Evolutionary conservation across 345 rosid species (phyloP), one percentile per base, ranked within the genome.

Genomic region (Chamaenerion angustifolium): DNA sequence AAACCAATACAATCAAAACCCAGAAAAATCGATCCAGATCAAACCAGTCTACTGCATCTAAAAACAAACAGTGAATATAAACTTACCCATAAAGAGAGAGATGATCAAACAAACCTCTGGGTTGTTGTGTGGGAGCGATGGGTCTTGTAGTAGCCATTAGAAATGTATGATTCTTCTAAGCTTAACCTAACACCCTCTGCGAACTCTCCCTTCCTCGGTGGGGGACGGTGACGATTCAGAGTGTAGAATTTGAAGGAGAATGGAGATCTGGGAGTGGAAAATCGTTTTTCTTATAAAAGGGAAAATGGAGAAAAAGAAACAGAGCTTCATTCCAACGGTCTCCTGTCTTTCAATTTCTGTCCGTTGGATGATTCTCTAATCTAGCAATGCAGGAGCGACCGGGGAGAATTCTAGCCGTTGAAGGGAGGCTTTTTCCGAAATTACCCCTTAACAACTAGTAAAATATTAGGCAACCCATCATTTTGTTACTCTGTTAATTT

Each of bases 311-410:
- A 31, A 31, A n/a, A 7, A 31, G 78, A 65, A 57, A 66, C 68
- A 46, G 43, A 69, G 52, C 61, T 66, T 64, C 69, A 21, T 43
- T 59, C 19, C 74, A 83, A 83, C 93, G 93, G 93, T 83, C 87
- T 61, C 42, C 63, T 73, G 40, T 5, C 0, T 44, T 68, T 70
- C 61, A 37, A 69, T 58, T 59, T 12, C 0, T 8, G 21, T 41
- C 69, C 84, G 79, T 70, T 60, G 21, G 93, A 83, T 83, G 19
- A 19, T 1, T 1, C 21, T 11, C 12, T 10, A 2, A 77, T 77
- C 84, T 14, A 54, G 64, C 77, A 82, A 70, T 50, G 11, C 11
- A 0, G 12, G 6, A 16, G 4, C 14, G 6, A 16, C 3, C 14
- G 41, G 11, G 16, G 15, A 10, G 31, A 45, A 17, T 48, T 66